phyloP scores from a whole-genome alignment of 2,329 filamentous ascomycete genomes.

The Cordyceps militaris region DNA sequence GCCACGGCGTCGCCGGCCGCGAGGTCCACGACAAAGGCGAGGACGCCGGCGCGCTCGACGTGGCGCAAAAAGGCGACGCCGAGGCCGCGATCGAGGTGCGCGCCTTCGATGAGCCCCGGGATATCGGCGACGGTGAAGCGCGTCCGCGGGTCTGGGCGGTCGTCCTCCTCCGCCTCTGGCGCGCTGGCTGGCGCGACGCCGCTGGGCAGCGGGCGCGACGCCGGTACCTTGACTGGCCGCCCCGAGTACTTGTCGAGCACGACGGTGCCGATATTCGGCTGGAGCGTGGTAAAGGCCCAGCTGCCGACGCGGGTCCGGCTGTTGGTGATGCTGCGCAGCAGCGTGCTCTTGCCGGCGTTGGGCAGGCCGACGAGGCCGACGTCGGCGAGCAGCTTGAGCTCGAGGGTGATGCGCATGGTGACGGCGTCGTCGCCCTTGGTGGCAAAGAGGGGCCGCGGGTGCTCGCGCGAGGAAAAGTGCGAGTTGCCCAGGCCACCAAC shows the following conservation, averaged over 20 bases:
- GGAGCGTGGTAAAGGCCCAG: conserved; percentile 95
- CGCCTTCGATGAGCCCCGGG: conserved; percentile 84
- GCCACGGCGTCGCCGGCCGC: conserved; percentile 69
- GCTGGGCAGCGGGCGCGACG: conserved; percentile 22
- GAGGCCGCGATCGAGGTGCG: conserved; percentile 84
- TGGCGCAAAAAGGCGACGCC: conserved; percentile 90
- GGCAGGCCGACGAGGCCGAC: conserved; percentile 90
- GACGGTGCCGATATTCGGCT: conserved; percentile 93
- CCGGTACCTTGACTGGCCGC: conserved; percentile 50
- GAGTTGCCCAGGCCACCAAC: conserved; percentile 89
- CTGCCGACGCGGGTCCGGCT: conserved; percentile 83
- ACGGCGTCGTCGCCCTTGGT: conserved; percentile 78
- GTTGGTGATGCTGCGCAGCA: conserved; percentile 80
- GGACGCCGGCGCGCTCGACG: conserved; percentile 84
- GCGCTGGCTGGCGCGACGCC: conserved; percentile 21
- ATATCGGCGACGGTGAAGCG: conserved; percentile 95
- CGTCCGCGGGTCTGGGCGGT: conserved; percentile 52
- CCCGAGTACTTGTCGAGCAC: conserved; percentile 83
- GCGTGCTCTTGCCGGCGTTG: conserved; percentile 92
- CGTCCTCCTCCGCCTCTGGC: conserved; percentile 26
- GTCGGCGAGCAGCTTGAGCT: conserved; percentile 91
- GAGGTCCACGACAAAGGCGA: conserved; percentile 91
- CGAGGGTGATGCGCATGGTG: conserved; percentile 72
- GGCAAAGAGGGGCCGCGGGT: conserved; percentile 74
- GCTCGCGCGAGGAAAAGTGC: conserved; percentile 75